Evolutionary conservation across 306 rosid genomes (phyloP).

Genomic region (Gastrolobium villosum): DNA sequence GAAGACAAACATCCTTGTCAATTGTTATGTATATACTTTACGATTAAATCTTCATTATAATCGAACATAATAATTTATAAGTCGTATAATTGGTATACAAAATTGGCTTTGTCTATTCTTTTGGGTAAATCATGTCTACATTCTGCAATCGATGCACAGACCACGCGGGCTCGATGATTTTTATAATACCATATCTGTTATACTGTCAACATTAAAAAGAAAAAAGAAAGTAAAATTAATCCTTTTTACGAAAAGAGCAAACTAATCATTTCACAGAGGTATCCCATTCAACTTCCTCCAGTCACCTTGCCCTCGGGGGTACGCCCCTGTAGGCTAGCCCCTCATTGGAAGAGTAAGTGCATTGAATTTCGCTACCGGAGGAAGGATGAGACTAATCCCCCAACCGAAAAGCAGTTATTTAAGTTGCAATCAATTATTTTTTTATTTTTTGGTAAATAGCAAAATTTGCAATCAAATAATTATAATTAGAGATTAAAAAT

Average conservation of each 20-base stretch:
- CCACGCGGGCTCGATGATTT: conserved; percentile 11
- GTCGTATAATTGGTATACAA: neutral
- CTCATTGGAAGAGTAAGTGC: too few relatives aligned
- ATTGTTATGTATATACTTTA: conserved; percentile 21
- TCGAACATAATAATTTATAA: conserved; percentile 18
- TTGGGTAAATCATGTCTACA: conserved; percentile 26
- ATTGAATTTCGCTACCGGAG: too few relatives aligned
- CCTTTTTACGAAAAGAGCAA: conserved; percentile 21
- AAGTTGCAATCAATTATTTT: too few relatives aligned
- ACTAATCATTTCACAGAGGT: too few relatives aligned
- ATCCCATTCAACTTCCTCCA: too few relatives aligned
- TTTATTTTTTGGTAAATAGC: too few relatives aligned
- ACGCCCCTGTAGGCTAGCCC: too few relatives aligned
- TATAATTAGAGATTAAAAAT: neutral
- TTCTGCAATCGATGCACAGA: conserved; percentile 24
- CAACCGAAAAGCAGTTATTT: too few relatives aligned
- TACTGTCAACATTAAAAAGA: neutral
- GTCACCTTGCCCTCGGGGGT: too few relatives aligned
- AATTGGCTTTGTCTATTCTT: conserved; percentile 28
- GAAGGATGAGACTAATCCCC: too few relatives aligned
- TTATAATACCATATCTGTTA: neutral
- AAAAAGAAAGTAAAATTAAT: neutral
- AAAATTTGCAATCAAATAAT: neutral
- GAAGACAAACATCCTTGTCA: conserved; percentile 43
- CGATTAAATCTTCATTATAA: conserved; percentile 35